phyloP scores from a whole-genome alignment of 495 filamentous ascomycete species.

The Darksidea phi region DNA sequence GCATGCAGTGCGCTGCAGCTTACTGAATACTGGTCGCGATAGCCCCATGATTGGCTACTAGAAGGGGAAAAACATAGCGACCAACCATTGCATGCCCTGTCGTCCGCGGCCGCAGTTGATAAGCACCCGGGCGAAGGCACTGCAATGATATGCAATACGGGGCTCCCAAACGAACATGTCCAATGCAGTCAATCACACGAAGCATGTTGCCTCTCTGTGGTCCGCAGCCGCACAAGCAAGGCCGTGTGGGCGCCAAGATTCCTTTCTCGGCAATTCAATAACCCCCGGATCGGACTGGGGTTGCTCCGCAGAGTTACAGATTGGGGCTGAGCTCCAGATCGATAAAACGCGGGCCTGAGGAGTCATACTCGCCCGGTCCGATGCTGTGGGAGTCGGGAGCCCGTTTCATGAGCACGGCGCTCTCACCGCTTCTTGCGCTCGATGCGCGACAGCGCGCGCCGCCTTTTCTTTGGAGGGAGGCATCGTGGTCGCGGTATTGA shows the following conservation, averaged over 20 bases:
- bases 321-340: conserved; percentile 7
- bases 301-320: neutral
- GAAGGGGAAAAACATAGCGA: too few species aligned
- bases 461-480: neutral
- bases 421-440: conserved; percentile 13
- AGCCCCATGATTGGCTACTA: neutral
- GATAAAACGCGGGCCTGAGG: conserved; percentile 2
- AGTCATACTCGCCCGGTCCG: conserved; percentile 9
- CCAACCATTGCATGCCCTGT: too few species aligned
- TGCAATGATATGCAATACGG: too few species aligned
- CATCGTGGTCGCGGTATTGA: neutral
- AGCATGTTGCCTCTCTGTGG: neutral
- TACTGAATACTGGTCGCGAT: neutral
- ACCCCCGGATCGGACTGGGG: conserved; percentile 1
- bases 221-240: neutral
- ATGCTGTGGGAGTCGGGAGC: conserved; percentile 1
- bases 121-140: too few species aligned
- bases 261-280: conserved; percentile 4
- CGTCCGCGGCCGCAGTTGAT: too few species aligned
- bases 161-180: neutral
- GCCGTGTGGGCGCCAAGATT: conserved; percentile 12
- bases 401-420: conserved; percentile 7
- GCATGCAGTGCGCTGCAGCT: neutral
- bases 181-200: neutral
- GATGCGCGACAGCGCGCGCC: neutral